phyloP scores from a whole-genome alignment of 2,329 filamentous ascomycete species.

The Thermoascus crustaceus region DNA sequence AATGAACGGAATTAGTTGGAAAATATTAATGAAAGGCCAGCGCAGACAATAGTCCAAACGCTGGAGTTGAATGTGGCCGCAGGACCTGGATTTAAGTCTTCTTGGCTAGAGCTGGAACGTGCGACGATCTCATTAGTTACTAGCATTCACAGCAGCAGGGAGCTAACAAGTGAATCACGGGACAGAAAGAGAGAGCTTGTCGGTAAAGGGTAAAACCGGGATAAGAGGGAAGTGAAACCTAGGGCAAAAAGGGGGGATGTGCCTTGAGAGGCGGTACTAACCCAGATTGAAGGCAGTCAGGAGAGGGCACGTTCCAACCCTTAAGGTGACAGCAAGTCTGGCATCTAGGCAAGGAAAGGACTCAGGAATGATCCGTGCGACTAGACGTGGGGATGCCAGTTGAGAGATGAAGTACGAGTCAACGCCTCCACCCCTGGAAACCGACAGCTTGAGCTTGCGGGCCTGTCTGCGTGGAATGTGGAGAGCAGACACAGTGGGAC shows the following conservation, averaged over 20 bases:
- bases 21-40: conserved; percentile 39
- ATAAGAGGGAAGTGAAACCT: conserved; percentile 5
- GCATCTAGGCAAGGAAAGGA: conserved; percentile 35
- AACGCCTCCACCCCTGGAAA: conserved; percentile 40
- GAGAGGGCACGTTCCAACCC: conserved; percentile 34
- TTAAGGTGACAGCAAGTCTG: conserved; percentile 37
- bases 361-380: conserved; percentile 34
- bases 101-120: conserved; percentile 24
- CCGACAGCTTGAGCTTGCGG: conserved; percentile 21
- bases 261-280: conserved; percentile 28
- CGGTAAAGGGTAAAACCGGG: conserved; percentile 5
- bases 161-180: conserved; percentile 13
- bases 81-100: conserved; percentile 22
- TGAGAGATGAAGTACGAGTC: conserved; percentile 37
- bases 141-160: conserved; percentile 7
- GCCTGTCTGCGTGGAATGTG: conserved; percentile 32
- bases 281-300: conserved; percentile 34
- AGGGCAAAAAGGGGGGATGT: conserved; percentile 8
- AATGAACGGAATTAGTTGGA: conserved; percentile 55
- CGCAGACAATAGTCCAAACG: conserved; percentile 33
- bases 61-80: conserved; percentile 19
- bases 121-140: conserved; percentile 23
- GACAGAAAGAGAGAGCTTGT: conserved; percentile 13
- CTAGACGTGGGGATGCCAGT: conserved; percentile 29
- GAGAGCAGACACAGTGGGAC: conserved; percentile 18